Base-by-base conservation (phyloP, 306 rosid species). In the Casuarina equisetifolia region DNA sequence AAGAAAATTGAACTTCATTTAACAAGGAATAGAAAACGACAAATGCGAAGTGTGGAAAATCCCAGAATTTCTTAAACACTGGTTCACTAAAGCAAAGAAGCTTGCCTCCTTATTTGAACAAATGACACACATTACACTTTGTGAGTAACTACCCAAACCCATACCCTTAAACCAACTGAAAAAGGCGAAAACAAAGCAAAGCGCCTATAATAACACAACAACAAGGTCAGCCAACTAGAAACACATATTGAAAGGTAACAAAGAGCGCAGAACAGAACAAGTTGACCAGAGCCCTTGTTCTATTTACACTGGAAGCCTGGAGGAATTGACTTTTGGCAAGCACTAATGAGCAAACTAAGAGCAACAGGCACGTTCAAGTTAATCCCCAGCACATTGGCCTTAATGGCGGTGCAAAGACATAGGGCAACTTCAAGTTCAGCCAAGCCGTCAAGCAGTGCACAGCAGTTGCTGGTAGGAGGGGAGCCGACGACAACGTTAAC, bases 351-450 rank as follows among this genome's bases (percentile, higher is more conserved):
- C 61, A 83, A 42, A 53, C 88, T 87, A 67, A 95, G 83, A 0
- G 90, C 11, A 55, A 95, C 1, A 0, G 97, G 98, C 11, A 91
- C 82, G 12, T 89, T 58, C 83, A 95, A 72, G 86, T 92, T 82
- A 38, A 87, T 53, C 1, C 98, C 98, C 15, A 91, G 85, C 78
- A 88, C 93, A 79, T 88, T 95, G 72, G 84, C 89, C 82, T 95
- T 92, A 62, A 92, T 78, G 12, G 90, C 97, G 7, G 92, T 92
- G 85, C 98, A 95, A 0, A 95, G 88, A 75, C 97, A 95, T 36
- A 89, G 69, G 0, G 98, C 97, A 6, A 82, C 96, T 25, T 95
- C 97, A 48, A 84, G 74, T 72, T 92, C 90, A 1, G 84, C 78
- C 85, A 95, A 78, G 35, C 93, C 98, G 0, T 52, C 36, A 2